A percentile compares a stretch with the other conserved stretches of the same genome.
Evolutionary conservation across 2,329 filamentous ascomycete species (phyloP).

Genomic region (Thyridium curvatum): DNA sequence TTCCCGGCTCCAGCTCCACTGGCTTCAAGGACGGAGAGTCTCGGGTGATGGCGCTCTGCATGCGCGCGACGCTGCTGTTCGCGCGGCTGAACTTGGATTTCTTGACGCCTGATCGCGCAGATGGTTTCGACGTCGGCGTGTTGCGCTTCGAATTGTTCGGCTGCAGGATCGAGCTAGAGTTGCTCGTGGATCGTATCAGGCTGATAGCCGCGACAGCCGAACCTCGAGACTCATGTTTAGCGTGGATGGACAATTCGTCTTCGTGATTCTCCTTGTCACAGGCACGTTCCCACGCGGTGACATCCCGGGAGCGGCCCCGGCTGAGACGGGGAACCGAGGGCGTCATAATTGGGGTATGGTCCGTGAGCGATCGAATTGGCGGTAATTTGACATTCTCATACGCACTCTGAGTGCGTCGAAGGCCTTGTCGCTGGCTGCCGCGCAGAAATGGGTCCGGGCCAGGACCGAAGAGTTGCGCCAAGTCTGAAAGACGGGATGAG

Average conservation of each 20-base stretch:
- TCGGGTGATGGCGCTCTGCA: conserved; percentile 37
- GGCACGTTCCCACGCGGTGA: conserved; percentile 85
- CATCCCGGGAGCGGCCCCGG: conserved; percentile 76
- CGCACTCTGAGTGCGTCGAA: too few relatives aligned
- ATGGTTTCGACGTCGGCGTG: conserved; percentile 25
- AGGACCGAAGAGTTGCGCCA: conserved; percentile 31
- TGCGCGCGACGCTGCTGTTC: conserved; percentile 54
- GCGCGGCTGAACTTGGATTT: conserved; percentile 56
- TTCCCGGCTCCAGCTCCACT: conserved; percentile 17
- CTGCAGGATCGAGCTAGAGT: conserved; percentile 29
- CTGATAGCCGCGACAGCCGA: conserved; percentile 78
- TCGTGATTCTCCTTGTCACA: conserved; percentile 72
- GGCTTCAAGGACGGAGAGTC: conserved; percentile 12
- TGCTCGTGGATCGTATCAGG: conserved; percentile 63
- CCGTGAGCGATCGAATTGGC: too few relatives aligned
- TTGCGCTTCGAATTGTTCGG: conserved; percentile 62
- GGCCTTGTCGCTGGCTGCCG: too few relatives aligned
- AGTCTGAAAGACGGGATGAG: conserved; percentile 16
- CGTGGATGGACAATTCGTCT: conserved; percentile 68
- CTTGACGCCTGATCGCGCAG: conserved; percentile 36
- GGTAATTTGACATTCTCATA: too few relatives aligned
- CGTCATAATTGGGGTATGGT: too few relatives aligned
- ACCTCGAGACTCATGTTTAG: conserved; percentile 71
- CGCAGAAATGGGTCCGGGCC: too few relatives aligned
- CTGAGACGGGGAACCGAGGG: conserved; percentile 36